phyloP scores from a whole-genome alignment of 257 asterid species.

The Solanum rostratum region DNA sequence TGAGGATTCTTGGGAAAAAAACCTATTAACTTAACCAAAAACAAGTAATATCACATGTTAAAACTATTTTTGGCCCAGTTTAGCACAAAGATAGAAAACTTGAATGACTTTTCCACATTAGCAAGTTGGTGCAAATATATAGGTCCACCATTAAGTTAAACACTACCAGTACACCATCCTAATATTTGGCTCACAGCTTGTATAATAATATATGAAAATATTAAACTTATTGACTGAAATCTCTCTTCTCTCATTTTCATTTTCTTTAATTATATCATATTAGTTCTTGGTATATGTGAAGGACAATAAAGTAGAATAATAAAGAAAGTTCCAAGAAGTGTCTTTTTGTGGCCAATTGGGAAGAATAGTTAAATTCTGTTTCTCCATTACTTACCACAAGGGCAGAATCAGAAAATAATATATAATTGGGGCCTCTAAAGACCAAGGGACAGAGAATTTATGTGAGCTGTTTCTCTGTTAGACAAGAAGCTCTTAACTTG shows the following conservation, averaged over 20 bases:
- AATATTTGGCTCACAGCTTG: not conserved
- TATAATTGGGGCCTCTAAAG: constrained; percentile 23
- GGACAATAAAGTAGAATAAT: not conserved
- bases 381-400: not conserved
- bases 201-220: not conserved
- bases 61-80: not conserved
- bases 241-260: not conserved
- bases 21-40: not conserved
- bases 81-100: not conserved
- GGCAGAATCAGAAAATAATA: constrained; percentile 19
- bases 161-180: not conserved
- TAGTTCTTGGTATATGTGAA: not conserved
- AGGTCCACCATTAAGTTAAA: not conserved
- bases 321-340: constrained; percentile 14
- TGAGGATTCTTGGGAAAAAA: not conserved
- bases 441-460: constrained; percentile 29
- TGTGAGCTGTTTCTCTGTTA: constrained; percentile 9
- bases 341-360: not conserved
- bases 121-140: not conserved
- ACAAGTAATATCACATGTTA: not conserved
- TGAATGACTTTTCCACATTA: not conserved
- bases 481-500: constrained; percentile 12
- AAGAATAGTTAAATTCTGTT: not conserved
- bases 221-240: not conserved
- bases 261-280: not conserved